phyloP scores from a whole-genome alignment of 2,329 filamentous ascomycete species.

The Epichloe sylvatica region DNA sequence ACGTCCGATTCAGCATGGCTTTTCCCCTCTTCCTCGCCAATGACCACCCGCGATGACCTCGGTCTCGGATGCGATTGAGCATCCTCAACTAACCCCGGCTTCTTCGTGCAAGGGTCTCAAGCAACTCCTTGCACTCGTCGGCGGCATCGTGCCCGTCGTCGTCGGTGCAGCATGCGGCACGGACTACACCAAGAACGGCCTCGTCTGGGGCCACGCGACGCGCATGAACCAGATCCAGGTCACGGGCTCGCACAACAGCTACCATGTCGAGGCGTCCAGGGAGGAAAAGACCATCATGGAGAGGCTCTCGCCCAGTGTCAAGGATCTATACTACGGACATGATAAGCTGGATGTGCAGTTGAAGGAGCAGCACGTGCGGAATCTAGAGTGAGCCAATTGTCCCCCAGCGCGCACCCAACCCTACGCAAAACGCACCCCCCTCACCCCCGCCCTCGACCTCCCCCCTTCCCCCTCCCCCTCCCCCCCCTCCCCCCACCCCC shows the following conservation, averaged over 20 bases:
- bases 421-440: too few relatives aligned
- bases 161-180: neutral
- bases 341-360: slow-evolving; percentile 29
- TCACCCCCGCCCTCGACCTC: too few relatives aligned
- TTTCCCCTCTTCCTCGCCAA: too few relatives aligned
- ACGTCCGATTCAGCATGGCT: too few relatives aligned
- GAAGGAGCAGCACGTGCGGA: slow-evolving; percentile 30
- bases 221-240: slow-evolving; percentile 39
- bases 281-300: slow-evolving; percentile 28
- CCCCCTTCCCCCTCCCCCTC: too few relatives aligned
- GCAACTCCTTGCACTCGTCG: neutral
- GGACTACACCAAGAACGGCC: slow-evolving; percentile 15
- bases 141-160: neutral
- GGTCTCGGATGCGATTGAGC: too few relatives aligned
- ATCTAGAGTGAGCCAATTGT: slow-evolving; percentile 22
- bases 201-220: slow-evolving; percentile 20
- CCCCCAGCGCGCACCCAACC: too few relatives aligned
- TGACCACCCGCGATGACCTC: too few relatives aligned
- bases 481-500: too few relatives aligned
- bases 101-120: neutral
- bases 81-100: too few relatives aligned
- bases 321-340: slow-evolving; percentile 35
- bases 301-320: slow-evolving; percentile 20
- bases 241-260: slow-evolving; percentile 37
- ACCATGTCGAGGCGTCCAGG: slow-evolving; percentile 31